Percentiles rank a stretch among this genome's conserved stretches.
These are phyloP conservation scores for Microbotryum intermedium DNA, from an alignment of 1,284 basidiomycete genomes.

Conservation along the genomic window DNA sequence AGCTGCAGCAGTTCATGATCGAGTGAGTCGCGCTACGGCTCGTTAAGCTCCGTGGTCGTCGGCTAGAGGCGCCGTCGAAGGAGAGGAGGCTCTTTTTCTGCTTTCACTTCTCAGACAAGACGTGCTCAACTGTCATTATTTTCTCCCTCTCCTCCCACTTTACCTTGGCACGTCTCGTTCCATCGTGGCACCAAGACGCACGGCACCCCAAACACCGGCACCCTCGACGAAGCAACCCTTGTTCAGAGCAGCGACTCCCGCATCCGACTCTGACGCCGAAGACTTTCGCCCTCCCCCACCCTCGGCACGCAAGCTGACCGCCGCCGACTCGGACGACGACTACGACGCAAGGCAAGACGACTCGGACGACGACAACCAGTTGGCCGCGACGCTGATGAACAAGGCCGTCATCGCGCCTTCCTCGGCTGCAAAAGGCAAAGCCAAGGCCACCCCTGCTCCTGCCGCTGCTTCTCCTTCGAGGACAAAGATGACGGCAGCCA, in stretches of 20 bases:
- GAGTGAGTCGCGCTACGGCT: slow-evolving; percentile 16
- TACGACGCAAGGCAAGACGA: not conserved
- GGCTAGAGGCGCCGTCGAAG: not conserved
- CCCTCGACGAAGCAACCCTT: not conserved
- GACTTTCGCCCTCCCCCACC: slow-evolving; percentile 5
- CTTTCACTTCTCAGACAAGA: not conserved
- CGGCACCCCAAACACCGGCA: not conserved
- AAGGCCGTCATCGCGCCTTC: slow-evolving; percentile 18
- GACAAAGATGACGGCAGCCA: slow-evolving; percentile 1
- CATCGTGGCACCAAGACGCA: slow-evolving; percentile 10
- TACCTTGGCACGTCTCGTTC: too few species aligned
- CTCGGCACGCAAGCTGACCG: slow-evolving; percentile 33
- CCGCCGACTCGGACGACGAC: slow-evolving; percentile 56
- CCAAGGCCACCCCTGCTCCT: not conserved
- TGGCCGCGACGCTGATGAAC: slow-evolving; percentile 22
- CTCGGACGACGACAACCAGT: slow-evolving; percentile 14
- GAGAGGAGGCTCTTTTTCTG: not conserved
- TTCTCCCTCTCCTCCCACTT: too few species aligned
- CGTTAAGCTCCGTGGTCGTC: not conserved
- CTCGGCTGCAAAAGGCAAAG: not conserved
- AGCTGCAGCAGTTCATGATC: slow-evolving; percentile 25
- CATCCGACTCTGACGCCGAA: not conserved
- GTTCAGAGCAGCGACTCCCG: slow-evolving; percentile 1
- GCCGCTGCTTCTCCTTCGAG: not conserved
- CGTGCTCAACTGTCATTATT: too few species aligned